A percentile compares a stretch with the other conserved stretches of the same genome.
phyloP scores from a whole-genome alignment of 129 eudicot species.

The Artemisia argyi region DNA sequence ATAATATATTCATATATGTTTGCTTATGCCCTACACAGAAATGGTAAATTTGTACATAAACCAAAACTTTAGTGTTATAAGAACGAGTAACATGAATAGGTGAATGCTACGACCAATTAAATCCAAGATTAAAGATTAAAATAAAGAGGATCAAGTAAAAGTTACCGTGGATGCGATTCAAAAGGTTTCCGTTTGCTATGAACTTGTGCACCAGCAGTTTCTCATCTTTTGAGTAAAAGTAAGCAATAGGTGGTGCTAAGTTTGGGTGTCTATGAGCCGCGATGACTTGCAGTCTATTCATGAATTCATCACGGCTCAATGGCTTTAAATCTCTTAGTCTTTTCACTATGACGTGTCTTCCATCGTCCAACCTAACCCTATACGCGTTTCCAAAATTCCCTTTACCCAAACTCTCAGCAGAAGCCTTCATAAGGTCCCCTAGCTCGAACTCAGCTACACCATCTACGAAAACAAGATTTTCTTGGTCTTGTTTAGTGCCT shows the following conservation, averaged over 20 bases:
- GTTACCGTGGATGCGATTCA: slow-evolving; percentile 64
- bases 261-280: slow-evolving; percentile 63
- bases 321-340: slow-evolving; percentile 74
- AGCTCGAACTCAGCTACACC: slow-evolving; percentile 52
- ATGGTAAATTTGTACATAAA: no score
- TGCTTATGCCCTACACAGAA: no score
- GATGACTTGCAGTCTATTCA: slow-evolving; percentile 42
- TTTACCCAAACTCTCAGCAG: slow-evolving; percentile 73
- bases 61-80: no score
- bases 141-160: background rate
- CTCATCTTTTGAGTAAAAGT: slow-evolving; percentile 64
- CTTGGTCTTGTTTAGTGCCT: slow-evolving; percentile 26
- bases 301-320: slow-evolving; percentile 58
- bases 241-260: slow-evolving; percentile 61
- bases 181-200: slow-evolving; percentile 50
- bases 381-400: slow-evolving; percentile 72
- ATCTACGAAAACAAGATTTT: slow-evolving; percentile 47
- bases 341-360: slow-evolving; percentile 63
- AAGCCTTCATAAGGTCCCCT: slow-evolving; percentile 62
- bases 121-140: background rate
- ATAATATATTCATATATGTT: background rate
- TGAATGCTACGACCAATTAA: slow-evolving; percentile 3
- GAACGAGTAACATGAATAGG: background rate
- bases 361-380: slow-evolving; percentile 52
- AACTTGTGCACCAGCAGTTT: slow-evolving; percentile 58